Evolutionary conservation across 192 early-diverging fungal genomes (phyloP), one percentile per base, ranked within the genome.

Genomic region (Dissophora globulifera): DNA sequence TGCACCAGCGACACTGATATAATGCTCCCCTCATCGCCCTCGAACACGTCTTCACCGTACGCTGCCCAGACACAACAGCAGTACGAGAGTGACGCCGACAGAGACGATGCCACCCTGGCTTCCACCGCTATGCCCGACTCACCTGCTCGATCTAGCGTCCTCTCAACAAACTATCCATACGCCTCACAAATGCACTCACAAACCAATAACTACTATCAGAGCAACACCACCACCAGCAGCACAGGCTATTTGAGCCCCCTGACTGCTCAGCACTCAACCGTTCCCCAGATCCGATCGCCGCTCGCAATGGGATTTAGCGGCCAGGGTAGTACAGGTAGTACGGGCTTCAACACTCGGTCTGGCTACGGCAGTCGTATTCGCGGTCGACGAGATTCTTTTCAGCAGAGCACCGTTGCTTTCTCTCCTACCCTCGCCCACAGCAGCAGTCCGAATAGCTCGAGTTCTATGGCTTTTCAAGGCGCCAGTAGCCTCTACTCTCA

Each of bases 201-300:
- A 40, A 60, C 22, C 43, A 48, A 22, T 26, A 51, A 12, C 26
- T 31, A 42, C 35, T 26, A 35, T 29, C 22, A 23, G 32, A 57
- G n/a, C 48, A 50, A 9, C 33, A 50, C 12, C 13, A 35, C 15
- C 45, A 43, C 19, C 58, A 62, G 25, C 45, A 53, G 26, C 22
- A 17, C 57, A 43, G 58, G 63, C 15, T 76, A 76, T 42, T 22
- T 76, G n/a, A 51, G 50, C 8, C 56, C 72, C n/a, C 25, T 60
- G 22, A 50, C n/a, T 6, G 33, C 42, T 8, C 60, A 63, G 35
- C 61, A 64, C n/a, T 56, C 72, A 4, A 47, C 63, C 2, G 27
- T 76, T 12, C 72, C 72, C 6, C 57, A 67, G 38, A 62, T 76
- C 29, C 51, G 72, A 38, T 76, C 72, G 15, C 72, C 72, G 15